Evolutionary conservation across 1,284 basidiomycete species (phyloP).

Genomic region (Cutaneotrichosporon curvatum): DNA sequence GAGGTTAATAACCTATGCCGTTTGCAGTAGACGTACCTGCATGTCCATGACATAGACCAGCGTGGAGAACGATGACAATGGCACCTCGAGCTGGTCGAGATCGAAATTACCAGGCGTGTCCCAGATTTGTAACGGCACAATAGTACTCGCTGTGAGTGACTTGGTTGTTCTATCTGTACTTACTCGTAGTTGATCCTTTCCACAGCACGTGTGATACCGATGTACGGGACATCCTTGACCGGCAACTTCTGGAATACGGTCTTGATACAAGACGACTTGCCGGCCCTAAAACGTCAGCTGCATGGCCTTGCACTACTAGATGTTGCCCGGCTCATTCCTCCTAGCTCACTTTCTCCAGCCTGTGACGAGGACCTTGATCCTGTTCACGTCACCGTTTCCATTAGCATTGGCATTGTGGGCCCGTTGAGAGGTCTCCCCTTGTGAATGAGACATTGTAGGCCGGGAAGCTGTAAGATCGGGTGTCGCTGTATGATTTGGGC

Average conservation of each 20-base stretch:
- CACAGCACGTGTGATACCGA: constrained; percentile 76
- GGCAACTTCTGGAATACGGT: constrained; percentile 80
- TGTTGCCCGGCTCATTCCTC: too few species aligned
- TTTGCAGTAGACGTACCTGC: constrained; percentile 54
- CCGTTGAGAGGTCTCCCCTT: not conserved
- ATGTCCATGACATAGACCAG: constrained; percentile 97
- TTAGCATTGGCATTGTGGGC: not conserved
- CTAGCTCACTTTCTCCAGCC: constrained; percentile 65
- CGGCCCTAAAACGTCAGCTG: constrained; percentile 54
- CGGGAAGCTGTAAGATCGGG: too few species aligned
- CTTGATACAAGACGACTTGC: constrained; percentile 87
- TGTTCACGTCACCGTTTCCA: not conserved
- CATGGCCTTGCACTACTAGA: too few species aligned
- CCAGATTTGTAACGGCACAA: constrained; percentile 90
- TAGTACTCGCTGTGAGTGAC: constrained; percentile 55
- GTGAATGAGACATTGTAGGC: not conserved
- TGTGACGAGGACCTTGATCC: constrained; percentile 62
- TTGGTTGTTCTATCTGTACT: constrained; percentile 32
- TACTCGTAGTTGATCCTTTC: constrained; percentile 74
- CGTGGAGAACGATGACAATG: constrained; percentile 66
- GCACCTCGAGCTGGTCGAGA: constrained; percentile 62
- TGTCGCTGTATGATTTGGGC: too few species aligned
- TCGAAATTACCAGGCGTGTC: constrained; percentile 84
- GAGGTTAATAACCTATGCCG: constrained; percentile 19
- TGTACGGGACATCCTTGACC: constrained; percentile 82